Evolutionary conservation across 2,329 filamentous ascomycete species (phyloP).

Genomic region (Fusarium praegraminearum): DNA sequence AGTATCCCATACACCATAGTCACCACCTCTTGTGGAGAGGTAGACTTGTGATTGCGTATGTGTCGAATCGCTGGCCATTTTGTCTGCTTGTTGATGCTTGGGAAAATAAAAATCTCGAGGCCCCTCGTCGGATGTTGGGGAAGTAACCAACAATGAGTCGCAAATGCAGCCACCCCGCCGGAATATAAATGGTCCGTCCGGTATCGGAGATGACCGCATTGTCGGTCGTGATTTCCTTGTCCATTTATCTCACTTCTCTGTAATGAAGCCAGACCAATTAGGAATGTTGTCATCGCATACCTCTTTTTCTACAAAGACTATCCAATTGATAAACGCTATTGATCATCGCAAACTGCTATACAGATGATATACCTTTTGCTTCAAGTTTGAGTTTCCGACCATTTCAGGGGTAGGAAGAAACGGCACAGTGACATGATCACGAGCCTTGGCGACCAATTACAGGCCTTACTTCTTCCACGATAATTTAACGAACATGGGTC

Average conservation of each 20-base stretch:
- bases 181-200: conserved; percentile 40
- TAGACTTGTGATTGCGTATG: conserved; percentile 46
- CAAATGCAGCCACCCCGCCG: conserved; percentile 34
- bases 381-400: background rate
- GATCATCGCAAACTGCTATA: background rate
- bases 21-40: conserved; percentile 48
- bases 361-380: background rate
- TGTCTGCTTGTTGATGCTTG: conserved; percentile 24
- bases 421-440: conserved; percentile 3
- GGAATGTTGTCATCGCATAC: background rate
- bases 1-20: conserved; percentile 40
- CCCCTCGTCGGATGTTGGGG: conserved; percentile 25
- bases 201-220: conserved; percentile 15
- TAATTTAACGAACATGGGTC: conserved; percentile 3
- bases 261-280: background rate
- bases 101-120: conserved; percentile 42
- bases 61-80: conserved; percentile 41
- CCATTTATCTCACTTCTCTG: background rate
- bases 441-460: background rate
- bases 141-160: conserved; percentile 24
- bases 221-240: background rate
- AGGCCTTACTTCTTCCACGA: background rate
- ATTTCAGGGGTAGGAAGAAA: background rate
- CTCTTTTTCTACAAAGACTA: too few relatives aligned
- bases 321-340: too few relatives aligned